A percentile compares a stretch with the other conserved stretches of the same genome.
Conservation (phyloP, 164 flowering plant species). For the Brasenia schreberi region DNA sequence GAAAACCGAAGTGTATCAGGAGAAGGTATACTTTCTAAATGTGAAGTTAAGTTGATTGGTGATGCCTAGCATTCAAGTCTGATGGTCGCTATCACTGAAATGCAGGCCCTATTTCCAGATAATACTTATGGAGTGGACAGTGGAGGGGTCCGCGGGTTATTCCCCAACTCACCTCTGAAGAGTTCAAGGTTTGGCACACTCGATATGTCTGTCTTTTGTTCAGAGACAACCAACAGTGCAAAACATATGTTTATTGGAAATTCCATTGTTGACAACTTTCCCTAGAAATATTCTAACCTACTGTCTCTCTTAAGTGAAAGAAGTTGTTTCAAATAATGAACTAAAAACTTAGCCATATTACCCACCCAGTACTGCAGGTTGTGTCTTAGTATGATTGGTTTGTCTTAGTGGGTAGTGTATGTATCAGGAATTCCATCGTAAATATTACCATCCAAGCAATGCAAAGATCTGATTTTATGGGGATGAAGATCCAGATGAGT, state of each 20-base stretch:
- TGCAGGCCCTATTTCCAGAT: conserved; percentile 86
- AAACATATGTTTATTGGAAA: no score
- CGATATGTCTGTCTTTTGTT: neutral
- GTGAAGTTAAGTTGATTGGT: neutral
- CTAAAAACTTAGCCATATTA: no score
- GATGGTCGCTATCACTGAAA: neutral
- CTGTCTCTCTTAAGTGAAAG: no score
- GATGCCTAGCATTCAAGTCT: neutral
- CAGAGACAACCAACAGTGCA: neutral
- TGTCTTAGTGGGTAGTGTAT: neutral
- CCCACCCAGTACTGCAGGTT: no score
- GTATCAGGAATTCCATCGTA: conserved; percentile 77
- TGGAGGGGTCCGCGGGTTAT: conserved; percentile 95
- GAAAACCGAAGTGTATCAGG: no score
- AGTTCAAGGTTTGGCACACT: conserved; percentile 63
- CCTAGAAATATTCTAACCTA: no score
- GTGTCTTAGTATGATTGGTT: no score
- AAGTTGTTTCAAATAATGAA: no score
- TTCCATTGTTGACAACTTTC: no score
- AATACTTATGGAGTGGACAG: conserved; percentile 98
- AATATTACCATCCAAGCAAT: conserved; percentile 95
- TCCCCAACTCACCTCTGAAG: conserved; percentile 86
- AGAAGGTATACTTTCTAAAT: no score
- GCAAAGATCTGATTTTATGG: conserved; percentile 99
- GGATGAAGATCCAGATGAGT: conserved; percentile 87